These are phyloP conservation scores for Fonsecaea pedrosoi DNA, from an alignment of 2,329 filamentous ascomycete genomes.

Conservation along the genomic window DNA sequence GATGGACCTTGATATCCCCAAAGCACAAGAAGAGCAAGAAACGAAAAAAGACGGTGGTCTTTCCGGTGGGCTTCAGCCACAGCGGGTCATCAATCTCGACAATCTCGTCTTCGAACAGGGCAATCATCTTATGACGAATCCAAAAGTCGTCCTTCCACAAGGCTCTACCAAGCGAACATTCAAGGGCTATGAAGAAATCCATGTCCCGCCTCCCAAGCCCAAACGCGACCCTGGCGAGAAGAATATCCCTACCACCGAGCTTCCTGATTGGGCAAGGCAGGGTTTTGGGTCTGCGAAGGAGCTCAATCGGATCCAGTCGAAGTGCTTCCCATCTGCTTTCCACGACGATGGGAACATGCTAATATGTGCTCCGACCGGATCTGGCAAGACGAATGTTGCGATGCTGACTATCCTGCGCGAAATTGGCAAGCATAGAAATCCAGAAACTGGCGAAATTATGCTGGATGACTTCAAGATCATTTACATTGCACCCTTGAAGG, in stretches of 20 bases:
- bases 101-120: conserved; percentile 97
- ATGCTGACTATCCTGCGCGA: conserved; percentile 97
- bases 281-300: conserved; percentile 87
- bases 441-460: conserved; percentile 89
- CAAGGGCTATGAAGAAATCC: conserved; percentile 98
- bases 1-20: conserved; percentile 85
- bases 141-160: conserved; percentile 89
- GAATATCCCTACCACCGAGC: conserved; percentile 80
- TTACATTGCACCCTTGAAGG: conserved; percentile 95
- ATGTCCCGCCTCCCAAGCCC: conserved; percentile 91
- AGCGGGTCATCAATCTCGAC: conserved; percentile 87
- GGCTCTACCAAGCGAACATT: conserved; percentile 94
- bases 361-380: conserved; percentile 94
- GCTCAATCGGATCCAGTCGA: conserved; percentile 94
- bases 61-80: conserved; percentile 83
- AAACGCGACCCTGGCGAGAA: conserved; percentile 80
- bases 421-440: conserved; percentile 92
- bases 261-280: conserved; percentile 88
- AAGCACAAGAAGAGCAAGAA: conserved; percentile 63
- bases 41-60: conserved; percentile 69
- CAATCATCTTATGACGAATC: conserved; percentile 99
- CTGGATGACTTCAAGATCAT: conserved; percentile 98
- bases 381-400: conserved; percentile 97
- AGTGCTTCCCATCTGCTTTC: conserved; percentile 89
- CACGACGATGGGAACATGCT: conserved; percentile 96